phyloP scores from a whole-genome alignment of 1,284 basidiomycete species.

The Cerioporus squamosus region DNA sequence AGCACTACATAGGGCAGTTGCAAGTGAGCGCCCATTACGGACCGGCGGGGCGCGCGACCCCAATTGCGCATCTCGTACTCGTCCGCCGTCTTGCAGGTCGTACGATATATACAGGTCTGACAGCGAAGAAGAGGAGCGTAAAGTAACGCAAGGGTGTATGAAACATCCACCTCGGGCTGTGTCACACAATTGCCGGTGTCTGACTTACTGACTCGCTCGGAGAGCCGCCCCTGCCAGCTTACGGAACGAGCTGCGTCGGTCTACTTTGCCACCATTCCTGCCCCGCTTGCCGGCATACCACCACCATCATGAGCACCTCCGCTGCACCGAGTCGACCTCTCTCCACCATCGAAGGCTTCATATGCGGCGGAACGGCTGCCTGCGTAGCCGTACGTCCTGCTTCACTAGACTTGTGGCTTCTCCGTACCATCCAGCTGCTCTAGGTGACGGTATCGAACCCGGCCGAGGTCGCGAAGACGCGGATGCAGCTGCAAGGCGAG shows the following conservation, averaged over 20 bases:
- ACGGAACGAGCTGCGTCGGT: neutral
- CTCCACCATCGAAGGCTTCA: conserved; percentile 78
- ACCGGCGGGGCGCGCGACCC: no score
- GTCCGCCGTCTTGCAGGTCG: no score
- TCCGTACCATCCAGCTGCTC: conserved; percentile 1
- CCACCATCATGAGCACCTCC: conserved; percentile 24
- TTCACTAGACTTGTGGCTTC: conserved; percentile 1
- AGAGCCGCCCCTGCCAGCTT: no score
- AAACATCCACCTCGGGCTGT: no score
- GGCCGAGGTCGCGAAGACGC: conserved; percentile 93
- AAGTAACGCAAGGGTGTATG: no score
- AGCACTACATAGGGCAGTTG: no score
- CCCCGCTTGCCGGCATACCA: neutral
- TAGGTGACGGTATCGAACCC: conserved; percentile 86
- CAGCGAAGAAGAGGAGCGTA: no score
- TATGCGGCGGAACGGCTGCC: conserved; percentile 88
- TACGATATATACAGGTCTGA: no score
- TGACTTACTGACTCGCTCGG: no score
- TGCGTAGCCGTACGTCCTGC: conserved; percentile 73
- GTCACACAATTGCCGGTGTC: no score
- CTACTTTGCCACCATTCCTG: neutral
- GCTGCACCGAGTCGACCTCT: conserved; percentile 38
- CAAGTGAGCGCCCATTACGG: no score
- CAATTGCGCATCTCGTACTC: no score
- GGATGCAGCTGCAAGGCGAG: conserved; percentile 94